phyloP scores from a whole-genome alignment of 352 stramenopile species.

The Phytophthora constricta region DNA sequence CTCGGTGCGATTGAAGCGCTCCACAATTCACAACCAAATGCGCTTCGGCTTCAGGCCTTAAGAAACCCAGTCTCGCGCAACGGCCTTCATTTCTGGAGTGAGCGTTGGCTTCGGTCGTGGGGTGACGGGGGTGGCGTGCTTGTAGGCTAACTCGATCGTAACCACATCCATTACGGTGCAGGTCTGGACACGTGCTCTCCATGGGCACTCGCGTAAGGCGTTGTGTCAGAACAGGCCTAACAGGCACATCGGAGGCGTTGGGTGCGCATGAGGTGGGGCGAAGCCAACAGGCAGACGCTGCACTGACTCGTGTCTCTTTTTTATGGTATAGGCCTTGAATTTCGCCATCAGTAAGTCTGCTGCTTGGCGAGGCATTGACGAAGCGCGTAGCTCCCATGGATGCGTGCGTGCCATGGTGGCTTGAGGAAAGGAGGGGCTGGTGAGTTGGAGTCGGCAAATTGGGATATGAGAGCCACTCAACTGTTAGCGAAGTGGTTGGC shows the following conservation, averaged over 20 bases:
- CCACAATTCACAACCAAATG: slow-evolving; percentile 13
- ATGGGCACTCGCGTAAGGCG: slow-evolving; percentile 1
- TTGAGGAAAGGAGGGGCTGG: not conserved
- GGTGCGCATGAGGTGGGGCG: slow-evolving; percentile 2
- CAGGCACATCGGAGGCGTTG: not conserved
- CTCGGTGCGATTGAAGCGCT: slow-evolving; percentile 16
- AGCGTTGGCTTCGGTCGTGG: slow-evolving; percentile 3
- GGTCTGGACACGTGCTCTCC: slow-evolving; percentile 16
- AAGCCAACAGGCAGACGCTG: slow-evolving; percentile 1
- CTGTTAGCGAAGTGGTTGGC: no score
- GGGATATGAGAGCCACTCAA: no score
- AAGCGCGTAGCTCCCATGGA: not conserved
- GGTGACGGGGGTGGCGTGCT: not conserved
- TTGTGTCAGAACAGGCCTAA: slow-evolving; percentile 1
- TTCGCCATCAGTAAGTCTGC: not conserved
- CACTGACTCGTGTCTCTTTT: slow-evolving; percentile 12
- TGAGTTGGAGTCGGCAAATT: not conserved
- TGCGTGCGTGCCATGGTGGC: not conserved
- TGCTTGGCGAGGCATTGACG: not conserved
- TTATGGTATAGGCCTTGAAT: slow-evolving; percentile 8
- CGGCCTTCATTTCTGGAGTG: slow-evolving; percentile 17
- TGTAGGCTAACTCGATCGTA: slow-evolving; percentile 21
- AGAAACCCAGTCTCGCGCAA: slow-evolving; percentile 1
- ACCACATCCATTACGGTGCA: not conserved
- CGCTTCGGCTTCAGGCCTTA: slow-evolving; percentile 19